Conservation (phyloP, 1,139 yeast species). For the Pichia sp. region DNA sequence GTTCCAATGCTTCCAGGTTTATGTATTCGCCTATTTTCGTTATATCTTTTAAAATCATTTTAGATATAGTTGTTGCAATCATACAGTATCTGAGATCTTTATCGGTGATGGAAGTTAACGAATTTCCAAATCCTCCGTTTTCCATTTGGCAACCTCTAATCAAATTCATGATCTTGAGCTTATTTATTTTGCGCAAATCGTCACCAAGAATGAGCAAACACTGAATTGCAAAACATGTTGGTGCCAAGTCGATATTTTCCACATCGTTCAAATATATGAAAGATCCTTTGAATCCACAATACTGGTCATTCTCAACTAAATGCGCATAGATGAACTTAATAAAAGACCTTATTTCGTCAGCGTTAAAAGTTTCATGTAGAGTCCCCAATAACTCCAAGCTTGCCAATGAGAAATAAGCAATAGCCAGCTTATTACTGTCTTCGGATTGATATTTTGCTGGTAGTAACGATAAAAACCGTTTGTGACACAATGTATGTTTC, state of each 20-base stretch:
- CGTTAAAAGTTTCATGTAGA: slow-evolving; percentile 23
- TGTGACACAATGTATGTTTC: slow-evolving; percentile 45
- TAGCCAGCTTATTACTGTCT: slow-evolving; percentile 59
- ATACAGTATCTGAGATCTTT: slow-evolving; percentile 68
- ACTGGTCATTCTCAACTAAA: slow-evolving; percentile 31
- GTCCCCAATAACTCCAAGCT: slow-evolving; percentile 48
- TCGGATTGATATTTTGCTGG: slow-evolving; percentile 45
- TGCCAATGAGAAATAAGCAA: slow-evolving; percentile 58
- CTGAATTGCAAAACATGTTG: slow-evolving; percentile 60
- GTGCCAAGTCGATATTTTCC: slow-evolving; percentile 56
- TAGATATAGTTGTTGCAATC: slow-evolving; percentile 60
- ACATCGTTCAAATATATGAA: slow-evolving; percentile 26
- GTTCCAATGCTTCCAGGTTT: slow-evolving; percentile 31
- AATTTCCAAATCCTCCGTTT: slow-evolving; percentile 51
- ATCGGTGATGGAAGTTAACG: slow-evolving; percentile 48
- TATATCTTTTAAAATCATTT: slow-evolving; percentile 37
- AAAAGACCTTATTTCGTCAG: slow-evolving; percentile 24
- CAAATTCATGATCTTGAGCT: slow-evolving; percentile 40
- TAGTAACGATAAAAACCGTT: slow-evolving; percentile 39
- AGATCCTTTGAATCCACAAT: slow-evolving; percentile 48
- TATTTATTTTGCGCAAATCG: slow-evolving; percentile 32
- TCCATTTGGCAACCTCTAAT: slow-evolving; percentile 45
- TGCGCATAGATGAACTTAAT: slow-evolving; percentile 42
- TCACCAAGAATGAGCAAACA: slow-evolving; percentile 40
- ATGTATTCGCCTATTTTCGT: slow-evolving; percentile 28